Conservation (phyloP, 352 stramenopile genomes). For the Blastocystis sp. region DNA sequence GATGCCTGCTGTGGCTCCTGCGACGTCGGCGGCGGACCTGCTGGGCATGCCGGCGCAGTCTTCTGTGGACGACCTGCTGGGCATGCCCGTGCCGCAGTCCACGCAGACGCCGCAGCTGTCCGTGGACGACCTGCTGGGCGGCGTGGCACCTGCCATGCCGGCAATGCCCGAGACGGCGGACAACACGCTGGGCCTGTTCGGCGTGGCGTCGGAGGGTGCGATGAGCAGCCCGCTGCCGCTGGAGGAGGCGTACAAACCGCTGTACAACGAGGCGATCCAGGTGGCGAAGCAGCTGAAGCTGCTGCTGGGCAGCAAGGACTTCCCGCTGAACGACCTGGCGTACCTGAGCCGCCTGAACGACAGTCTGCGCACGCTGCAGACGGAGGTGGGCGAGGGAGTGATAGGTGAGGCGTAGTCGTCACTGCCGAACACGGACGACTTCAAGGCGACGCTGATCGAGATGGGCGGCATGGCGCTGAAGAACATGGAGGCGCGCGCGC, state of each 20-base stretch:
- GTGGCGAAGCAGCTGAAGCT: constrained; percentile 58
- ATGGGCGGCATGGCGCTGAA: constrained; percentile 41
- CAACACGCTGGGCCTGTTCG: not conserved
- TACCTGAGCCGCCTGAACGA: constrained; percentile 62
- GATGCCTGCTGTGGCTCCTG: not conserved
- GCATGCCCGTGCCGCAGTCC: not conserved
- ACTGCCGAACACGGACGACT: constrained; percentile 42
- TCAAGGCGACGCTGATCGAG: constrained; percentile 41
- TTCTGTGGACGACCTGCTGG: not conserved
- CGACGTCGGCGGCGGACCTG: not conserved
- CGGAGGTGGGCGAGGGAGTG: not conserved
- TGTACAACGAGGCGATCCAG: constrained; percentile 48
- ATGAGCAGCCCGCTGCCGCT: constrained; percentile 8
- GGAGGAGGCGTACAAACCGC: constrained; percentile 49
- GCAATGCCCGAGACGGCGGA: not conserved
- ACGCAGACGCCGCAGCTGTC: not conserved
- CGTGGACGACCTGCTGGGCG: constrained; percentile 30
- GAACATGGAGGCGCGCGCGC: constrained; percentile 37
- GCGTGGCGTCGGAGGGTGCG: not conserved
- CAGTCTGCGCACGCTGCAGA: constrained; percentile 37
- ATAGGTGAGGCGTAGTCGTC: not conserved
- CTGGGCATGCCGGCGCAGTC: not conserved
- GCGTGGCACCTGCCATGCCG: not conserved
- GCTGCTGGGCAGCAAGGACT: constrained; percentile 25
- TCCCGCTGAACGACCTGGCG: constrained; percentile 13